Conservation (phyloP, 192 early-diverging fungal species). For the Glomus cerebriforme region DNA sequence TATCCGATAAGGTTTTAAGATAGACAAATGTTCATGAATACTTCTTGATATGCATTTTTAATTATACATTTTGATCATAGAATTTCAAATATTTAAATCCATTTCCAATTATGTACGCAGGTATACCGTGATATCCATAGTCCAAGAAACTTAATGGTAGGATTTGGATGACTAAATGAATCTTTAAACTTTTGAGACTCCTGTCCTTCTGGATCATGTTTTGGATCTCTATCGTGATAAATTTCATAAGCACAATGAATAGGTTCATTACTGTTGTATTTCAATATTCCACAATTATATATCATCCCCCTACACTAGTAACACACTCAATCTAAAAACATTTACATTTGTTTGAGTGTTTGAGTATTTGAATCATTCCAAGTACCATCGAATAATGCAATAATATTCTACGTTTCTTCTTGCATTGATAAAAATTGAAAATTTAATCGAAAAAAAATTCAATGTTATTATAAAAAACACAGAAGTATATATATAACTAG, state of each 20-base stretch:
- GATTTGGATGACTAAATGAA: slow-evolving; percentile 20
- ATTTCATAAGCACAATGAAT: slow-evolving; percentile 23
- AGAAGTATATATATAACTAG: too few relatives aligned
- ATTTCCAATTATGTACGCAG: slow-evolving; percentile 11
- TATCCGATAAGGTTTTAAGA: not conserved
- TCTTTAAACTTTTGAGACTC: not conserved
- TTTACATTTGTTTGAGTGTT: too few relatives aligned
- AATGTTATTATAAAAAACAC: too few relatives aligned
- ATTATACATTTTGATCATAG: slow-evolving; percentile 28
- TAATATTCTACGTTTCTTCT: too few relatives aligned
- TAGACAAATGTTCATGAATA: not conserved
- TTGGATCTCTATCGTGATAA: slow-evolving; percentile 12
- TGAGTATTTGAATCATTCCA: too few relatives aligned
- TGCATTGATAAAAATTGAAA: too few relatives aligned
- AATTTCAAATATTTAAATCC: slow-evolving; percentile 25
- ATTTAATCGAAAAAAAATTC: too few relatives aligned
- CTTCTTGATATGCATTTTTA: slow-evolving; percentile 28
- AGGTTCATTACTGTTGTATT: not conserved
- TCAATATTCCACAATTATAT: slow-evolving; percentile 36
- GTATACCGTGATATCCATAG: slow-evolving; percentile 30
- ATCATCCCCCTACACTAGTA: too few relatives aligned
- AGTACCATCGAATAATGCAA: too few relatives aligned
- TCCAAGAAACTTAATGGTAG: slow-evolving; percentile 34
- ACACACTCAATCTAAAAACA: too few relatives aligned
- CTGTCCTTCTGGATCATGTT: slow-evolving; percentile 1